Conservation (phyloP, 2,329 filamentous ascomycete genomes). For the Epichloe typhina region DNA sequence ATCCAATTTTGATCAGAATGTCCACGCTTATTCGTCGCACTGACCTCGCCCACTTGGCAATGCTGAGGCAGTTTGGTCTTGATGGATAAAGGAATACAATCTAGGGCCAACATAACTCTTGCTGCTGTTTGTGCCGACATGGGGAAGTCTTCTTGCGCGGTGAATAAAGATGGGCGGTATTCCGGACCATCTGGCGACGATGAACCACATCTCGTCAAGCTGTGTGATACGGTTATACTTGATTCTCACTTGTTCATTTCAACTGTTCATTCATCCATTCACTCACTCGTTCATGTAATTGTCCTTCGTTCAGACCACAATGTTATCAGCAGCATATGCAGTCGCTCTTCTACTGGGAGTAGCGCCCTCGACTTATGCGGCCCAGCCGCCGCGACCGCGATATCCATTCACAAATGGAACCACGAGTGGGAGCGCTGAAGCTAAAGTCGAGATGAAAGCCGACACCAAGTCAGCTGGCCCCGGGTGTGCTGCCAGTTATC, state of each 20-base stretch:
- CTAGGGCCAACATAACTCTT: too few species aligned
- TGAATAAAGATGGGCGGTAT: too few species aligned
- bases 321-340: background rate
- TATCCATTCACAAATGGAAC: background rate
- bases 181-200: too few species aligned
- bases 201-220: too few species aligned
- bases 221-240: background rate
- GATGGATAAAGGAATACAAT: too few species aligned
- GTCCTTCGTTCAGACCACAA: background rate
- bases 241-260: background rate
- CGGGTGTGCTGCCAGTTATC: background rate
- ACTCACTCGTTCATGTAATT: background rate
- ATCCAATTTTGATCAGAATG: background rate
- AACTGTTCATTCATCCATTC: background rate
- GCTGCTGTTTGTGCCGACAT: too few species aligned
- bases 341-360: conserved; percentile 3
- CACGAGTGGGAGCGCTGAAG: background rate
- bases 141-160: too few species aligned
- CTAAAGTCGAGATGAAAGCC: background rate
- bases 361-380: background rate
- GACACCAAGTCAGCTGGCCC: background rate
- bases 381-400: background rate
- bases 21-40: background rate
- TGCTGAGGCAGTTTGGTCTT: too few species aligned
- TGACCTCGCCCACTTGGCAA: background rate